Conservation (phyloP, 2,329 filamentous ascomycete genomes). For the Akanthomyces dipterigenus region DNA sequence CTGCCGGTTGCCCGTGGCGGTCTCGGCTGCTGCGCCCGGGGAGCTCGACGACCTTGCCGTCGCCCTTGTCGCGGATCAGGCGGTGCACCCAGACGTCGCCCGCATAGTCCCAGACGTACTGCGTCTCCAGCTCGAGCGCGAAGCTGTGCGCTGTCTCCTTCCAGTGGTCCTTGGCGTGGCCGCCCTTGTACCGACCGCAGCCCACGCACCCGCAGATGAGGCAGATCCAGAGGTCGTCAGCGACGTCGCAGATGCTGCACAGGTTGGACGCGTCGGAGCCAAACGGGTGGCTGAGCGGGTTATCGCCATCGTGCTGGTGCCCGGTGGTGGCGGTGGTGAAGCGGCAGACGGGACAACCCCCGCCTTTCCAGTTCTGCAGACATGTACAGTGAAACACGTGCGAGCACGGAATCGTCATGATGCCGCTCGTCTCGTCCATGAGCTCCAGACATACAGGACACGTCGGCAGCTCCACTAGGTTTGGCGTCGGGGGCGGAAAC, state of each 20-base stretch:
- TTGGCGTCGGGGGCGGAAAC: conserved; percentile 65
- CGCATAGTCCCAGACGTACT: conserved; percentile 97
- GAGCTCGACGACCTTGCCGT: conserved; percentile 89
- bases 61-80: conserved; percentile 86
- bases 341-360: conserved; percentile 88
- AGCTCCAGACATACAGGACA: conserved; percentile 94
- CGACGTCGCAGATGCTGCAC: conserved; percentile 73
- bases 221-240: conserved; percentile 88
- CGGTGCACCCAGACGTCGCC: conserved; percentile 95
- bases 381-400: conserved; percentile 98
- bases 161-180: conserved; percentile 90
- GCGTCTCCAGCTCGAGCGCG: conserved; percentile 84
- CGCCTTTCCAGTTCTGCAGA: conserved; percentile 91
- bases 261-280: conserved; percentile 58
- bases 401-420: conserved; percentile 93
- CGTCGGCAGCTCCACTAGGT: conserved; percentile 84
- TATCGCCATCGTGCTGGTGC: conserved; percentile 31
- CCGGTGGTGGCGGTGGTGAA: conserved; percentile 61
- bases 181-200: conserved; percentile 89
- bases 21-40: conserved; percentile 47
- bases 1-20: conserved; percentile 19
- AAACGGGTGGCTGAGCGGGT: conserved; percentile 48
- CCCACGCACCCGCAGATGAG: conserved; percentile 89
- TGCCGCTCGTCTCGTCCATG: conserved; percentile 94
- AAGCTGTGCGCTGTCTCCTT: conserved; percentile 86